Evolutionary conservation across 2,329 filamentous ascomycete genomes (phyloP).

Genomic region (Calycina herbarum): DNA sequence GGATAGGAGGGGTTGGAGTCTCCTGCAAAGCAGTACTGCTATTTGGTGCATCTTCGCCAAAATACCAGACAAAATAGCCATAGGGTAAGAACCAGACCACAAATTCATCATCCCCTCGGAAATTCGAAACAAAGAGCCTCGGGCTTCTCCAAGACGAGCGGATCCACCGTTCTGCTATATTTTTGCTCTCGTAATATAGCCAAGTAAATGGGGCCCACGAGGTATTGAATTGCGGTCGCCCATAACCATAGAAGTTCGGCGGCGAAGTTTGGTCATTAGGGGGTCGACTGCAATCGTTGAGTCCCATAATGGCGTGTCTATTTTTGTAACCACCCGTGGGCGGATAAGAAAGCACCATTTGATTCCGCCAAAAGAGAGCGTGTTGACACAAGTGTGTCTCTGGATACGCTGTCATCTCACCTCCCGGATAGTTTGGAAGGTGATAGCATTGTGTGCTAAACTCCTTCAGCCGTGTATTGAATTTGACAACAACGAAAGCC

Average conservation of each 20-base stretch:
- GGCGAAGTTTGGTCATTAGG: not conserved
- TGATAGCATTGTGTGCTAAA: conserved; percentile 17
- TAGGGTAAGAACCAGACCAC: conserved; percentile 18
- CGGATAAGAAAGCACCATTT: not conserved
- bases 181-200: not conserved
- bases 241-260: not conserved
- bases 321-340: no score
- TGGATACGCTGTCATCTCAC: not conserved
- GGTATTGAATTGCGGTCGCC: not conserved
- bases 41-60: conserved; percentile 12
- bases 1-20: not conserved
- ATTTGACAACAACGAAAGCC: conserved; percentile 14
- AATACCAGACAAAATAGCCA: conserved; percentile 31
- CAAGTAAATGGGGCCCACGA: not conserved
- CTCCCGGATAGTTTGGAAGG: not conserved
- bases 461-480: conserved; percentile 16
- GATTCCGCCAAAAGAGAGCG: not conserved
- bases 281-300: conserved; percentile 3
- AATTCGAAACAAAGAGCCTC: not conserved
- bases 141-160: not conserved
- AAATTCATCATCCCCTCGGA: conserved; percentile 28
- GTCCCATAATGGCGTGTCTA: not conserved
- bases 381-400: not conserved
- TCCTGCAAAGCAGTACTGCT: not conserved
- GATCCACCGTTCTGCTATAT: not conserved